Evolutionary conservation across 2,329 filamentous ascomycete genomes (phyloP).

Genomic region (Fusarium camptoceras): DNA sequence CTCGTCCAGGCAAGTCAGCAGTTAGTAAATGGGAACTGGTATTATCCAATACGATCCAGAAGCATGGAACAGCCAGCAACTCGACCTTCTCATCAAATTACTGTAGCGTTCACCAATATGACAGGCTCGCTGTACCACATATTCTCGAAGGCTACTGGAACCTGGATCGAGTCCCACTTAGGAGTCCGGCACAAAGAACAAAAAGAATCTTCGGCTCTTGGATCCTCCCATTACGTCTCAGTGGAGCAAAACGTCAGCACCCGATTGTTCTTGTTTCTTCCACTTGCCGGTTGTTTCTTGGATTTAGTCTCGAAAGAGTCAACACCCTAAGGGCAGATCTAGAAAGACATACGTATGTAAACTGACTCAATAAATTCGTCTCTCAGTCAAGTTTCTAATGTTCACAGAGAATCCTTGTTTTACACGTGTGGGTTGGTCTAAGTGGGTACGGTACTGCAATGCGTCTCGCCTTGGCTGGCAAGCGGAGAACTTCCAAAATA

Average conservation of each 20-base stretch:
- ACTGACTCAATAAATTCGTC: not conserved
- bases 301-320: not conserved
- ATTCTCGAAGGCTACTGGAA: not conserved
- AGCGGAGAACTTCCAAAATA: not conserved
- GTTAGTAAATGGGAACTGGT: rapidly evolving
- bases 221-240: not conserved
- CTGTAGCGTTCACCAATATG: not conserved
- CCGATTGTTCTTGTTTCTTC: not conserved
- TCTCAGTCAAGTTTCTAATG: not conserved
- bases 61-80: not conserved
- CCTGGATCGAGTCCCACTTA: not conserved
- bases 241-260: not conserved
- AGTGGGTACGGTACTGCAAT: not conserved
- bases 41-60: not conserved
- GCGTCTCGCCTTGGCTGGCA: not conserved
- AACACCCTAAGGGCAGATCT: not conserved
- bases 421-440: not conserved
- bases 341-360: not conserved
- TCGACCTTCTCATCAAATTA: not conserved
- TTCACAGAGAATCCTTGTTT: not conserved
- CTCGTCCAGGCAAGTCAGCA: not conserved
- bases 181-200: not conserved
- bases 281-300: not conserved
- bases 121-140: not conserved
- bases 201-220: not conserved